phyloP scores from a whole-genome alignment of 1,284 basidiomycete species.

The Ustilago sp. region DNA sequence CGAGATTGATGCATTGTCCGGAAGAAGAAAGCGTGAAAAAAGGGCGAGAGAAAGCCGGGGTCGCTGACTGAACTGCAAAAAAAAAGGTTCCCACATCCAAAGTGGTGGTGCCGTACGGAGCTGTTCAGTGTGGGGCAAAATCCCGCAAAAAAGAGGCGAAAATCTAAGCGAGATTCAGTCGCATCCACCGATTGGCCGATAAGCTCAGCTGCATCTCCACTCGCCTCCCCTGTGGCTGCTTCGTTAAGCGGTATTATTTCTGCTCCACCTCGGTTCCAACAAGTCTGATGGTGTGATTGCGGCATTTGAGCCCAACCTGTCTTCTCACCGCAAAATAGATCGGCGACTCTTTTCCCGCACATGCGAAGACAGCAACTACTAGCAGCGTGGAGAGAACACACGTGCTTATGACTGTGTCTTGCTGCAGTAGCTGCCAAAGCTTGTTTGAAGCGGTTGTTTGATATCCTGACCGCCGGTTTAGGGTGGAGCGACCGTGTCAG shows the following conservation, averaged over 20 bases:
- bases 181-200: slow-evolving; percentile 19
- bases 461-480: no score
- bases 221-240: not conserved
- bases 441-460: no score
- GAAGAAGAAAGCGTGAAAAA: slow-evolving; percentile 2
- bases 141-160: not conserved
- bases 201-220: slow-evolving; percentile 4
- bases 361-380: no score
- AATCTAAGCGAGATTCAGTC: slow-evolving; percentile 17
- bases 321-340: no score
- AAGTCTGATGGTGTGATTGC: not conserved
- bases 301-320: not conserved
- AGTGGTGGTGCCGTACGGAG: not conserved
- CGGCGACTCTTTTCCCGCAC: no score
- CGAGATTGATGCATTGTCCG: not conserved
- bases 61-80: slow-evolving; percentile 14
- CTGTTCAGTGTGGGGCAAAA: slow-evolving; percentile 13
- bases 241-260: not conserved
- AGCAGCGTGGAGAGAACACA: no score
- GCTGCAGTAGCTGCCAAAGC: no score
- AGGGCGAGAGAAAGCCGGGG: slow-evolving; percentile 3
- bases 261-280: slow-evolving; percentile 9
- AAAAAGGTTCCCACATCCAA: not conserved
- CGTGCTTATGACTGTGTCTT: not conserved
- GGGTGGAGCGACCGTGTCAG: no score